Evolutionary conservation across 164 flowering plant genomes (phyloP).

Genomic region (Nymphaea thermarum): DNA sequence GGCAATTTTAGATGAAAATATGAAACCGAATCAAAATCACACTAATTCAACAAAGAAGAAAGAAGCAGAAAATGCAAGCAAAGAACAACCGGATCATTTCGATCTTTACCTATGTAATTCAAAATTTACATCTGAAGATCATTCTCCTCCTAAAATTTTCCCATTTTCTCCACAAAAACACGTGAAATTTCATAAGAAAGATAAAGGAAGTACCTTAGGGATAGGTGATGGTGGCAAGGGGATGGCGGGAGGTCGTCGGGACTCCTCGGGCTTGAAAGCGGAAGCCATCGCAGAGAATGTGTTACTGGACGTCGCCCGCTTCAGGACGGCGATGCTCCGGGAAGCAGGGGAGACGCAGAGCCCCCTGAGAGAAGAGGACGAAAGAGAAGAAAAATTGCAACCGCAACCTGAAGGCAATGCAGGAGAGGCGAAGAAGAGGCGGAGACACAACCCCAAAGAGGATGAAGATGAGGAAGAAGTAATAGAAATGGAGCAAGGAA

Average conservation of each 20-base stretch:
- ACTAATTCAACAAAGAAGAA: background rate
- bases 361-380: background rate
- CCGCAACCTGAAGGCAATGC: background rate
- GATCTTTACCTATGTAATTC: too few species aligned
- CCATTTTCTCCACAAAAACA: too few species aligned
- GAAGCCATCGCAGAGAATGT: constrained; percentile 29
- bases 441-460: background rate
- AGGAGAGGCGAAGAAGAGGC: background rate
- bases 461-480: background rate
- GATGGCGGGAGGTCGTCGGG: constrained; percentile 52
- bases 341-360: background rate
- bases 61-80: too few species aligned
- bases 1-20: too few species aligned
- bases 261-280: constrained; percentile 39
- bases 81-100: too few species aligned
- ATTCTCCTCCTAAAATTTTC: too few species aligned
- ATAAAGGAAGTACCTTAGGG: constrained; percentile 27
- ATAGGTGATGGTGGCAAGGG: constrained; percentile 37
- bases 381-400: background rate
- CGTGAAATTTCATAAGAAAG: too few species aligned
- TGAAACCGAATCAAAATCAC: background rate
- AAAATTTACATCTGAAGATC: too few species aligned
- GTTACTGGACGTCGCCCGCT: background rate
- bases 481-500: background rate
- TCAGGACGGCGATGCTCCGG: background rate